Conservation (phyloP, 2,329 filamentous ascomycete species). For the Esteya vermicola region DNA sequence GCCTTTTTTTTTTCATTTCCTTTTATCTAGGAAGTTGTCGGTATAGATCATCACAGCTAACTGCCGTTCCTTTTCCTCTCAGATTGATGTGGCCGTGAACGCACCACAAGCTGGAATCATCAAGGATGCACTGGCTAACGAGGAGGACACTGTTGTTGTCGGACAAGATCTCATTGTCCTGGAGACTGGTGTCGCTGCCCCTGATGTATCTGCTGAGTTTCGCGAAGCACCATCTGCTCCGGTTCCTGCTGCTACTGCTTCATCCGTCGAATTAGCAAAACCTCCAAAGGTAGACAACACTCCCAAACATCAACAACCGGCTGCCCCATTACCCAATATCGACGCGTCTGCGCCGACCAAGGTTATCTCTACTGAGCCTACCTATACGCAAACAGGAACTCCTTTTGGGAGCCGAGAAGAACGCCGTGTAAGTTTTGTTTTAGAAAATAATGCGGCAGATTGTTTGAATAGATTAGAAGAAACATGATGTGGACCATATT, state of each 20-base stretch:
- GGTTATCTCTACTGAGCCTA: no score
- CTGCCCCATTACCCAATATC: no score
- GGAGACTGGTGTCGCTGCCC: conserved; percentile 57
- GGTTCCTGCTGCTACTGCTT: conserved; percentile 27
- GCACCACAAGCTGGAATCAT: conserved; percentile 81
- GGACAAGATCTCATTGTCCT: conserved; percentile 83
- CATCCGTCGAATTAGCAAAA: no score
- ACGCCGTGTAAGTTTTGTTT: conserved; percentile 62
- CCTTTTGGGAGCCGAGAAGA: conserved; percentile 70
- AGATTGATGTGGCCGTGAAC: conserved; percentile 97
- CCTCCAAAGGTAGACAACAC: conserved; percentile 21
- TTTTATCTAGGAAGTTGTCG: no score
- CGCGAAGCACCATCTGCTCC: conserved; percentile 1
- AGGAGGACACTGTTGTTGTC: conserved; percentile 90
- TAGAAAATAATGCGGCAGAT: no score
- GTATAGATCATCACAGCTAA: no score
- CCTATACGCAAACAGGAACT: no score
- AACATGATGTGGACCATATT: no score
- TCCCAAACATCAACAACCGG: conserved; percentile 11
- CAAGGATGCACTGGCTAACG: conserved; percentile 79
- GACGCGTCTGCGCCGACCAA: no score
- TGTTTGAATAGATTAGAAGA: no score
- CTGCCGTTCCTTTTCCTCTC: background rate
- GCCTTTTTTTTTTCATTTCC: background rate
- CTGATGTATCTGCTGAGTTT: conserved; percentile 18